Conservation (phyloP, 2,329 filamentous ascomycete species). For the Stenocarpella maydis region DNA sequence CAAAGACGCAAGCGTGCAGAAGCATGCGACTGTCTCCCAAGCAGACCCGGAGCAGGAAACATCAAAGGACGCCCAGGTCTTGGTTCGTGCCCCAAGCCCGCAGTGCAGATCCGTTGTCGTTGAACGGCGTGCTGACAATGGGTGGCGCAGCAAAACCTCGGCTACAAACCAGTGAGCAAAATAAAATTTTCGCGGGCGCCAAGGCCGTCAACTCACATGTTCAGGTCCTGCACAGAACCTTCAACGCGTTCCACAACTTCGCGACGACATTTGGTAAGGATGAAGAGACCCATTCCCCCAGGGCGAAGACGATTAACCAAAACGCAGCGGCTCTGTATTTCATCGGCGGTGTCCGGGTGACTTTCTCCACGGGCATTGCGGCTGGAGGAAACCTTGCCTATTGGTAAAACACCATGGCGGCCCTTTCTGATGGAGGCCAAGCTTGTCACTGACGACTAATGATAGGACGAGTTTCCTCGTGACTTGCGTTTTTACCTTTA, state of each 20-base stretch:
- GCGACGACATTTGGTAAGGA: constrained; percentile 63
- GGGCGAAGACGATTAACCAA: constrained; percentile 27
- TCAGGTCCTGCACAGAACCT: constrained; percentile 64
- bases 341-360: constrained; percentile 66
- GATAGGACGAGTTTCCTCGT: constrained; percentile 67
- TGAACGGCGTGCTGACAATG: neutral
- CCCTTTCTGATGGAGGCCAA: no score
- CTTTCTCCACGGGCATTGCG: constrained; percentile 69
- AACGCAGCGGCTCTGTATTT: constrained; percentile 65
- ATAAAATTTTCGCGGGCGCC: constrained; percentile 31
- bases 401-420: constrained; percentile 50
- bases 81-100: neutral
- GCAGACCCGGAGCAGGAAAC: constrained; percentile 2
- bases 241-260: constrained; percentile 66
- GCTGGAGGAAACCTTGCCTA: constrained; percentile 68
- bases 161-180: constrained; percentile 60
- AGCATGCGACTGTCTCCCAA: constrained; percentile 15
- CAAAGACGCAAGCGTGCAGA: neutral
- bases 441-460: neutral
- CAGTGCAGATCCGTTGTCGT: neutral
- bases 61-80: neutral
- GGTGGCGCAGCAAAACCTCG: constrained; percentile 53
- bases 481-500: constrained; percentile 67
- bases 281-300: neutral
- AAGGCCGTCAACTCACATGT: neutral